phyloP scores from a whole-genome alignment of 768 basidiomycete genomes.

The Lactarius sanguifluus region DNA sequence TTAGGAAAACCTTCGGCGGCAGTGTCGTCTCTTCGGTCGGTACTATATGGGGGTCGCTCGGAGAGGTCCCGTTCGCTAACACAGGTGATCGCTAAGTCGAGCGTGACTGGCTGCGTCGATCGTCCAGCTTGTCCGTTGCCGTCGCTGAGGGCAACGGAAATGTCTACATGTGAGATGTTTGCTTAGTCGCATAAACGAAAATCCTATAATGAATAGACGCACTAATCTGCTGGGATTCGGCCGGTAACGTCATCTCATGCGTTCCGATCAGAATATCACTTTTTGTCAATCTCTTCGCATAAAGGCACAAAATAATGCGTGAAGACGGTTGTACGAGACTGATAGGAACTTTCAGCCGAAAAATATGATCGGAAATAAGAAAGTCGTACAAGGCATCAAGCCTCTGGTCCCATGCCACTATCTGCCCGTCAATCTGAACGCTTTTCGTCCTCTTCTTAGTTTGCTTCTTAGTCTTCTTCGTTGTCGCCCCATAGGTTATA shows the following conservation, averaged over 20 bases:
- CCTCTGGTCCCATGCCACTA: not conserved
- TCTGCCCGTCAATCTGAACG: not conserved
- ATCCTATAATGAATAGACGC: too few relatives aligned
- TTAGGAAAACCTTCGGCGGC: not conserved
- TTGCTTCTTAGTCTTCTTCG: not conserved
- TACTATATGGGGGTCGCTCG: not conserved
- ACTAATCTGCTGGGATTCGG: not conserved
- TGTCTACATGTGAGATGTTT: not conserved
- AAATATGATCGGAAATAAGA: not conserved
- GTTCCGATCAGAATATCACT: not conserved
- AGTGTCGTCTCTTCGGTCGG: not conserved
- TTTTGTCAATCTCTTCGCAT: not conserved
- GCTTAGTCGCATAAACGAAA: not conserved
- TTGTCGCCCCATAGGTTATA: not conserved
- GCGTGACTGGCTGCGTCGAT: not conserved
- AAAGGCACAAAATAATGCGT: not conserved
- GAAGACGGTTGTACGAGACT: not conserved
- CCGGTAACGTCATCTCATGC: not conserved
- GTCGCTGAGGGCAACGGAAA: not conserved
- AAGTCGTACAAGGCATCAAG: not conserved
- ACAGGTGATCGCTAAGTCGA: not conserved
- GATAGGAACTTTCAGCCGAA: not conserved
- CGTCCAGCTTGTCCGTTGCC: not conserved
- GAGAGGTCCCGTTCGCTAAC: not conserved
- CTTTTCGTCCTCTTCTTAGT: not conserved